phyloP scores from a whole-genome alignment of 306 rosid genomes.

The Ceratonia siliqua region DNA sequence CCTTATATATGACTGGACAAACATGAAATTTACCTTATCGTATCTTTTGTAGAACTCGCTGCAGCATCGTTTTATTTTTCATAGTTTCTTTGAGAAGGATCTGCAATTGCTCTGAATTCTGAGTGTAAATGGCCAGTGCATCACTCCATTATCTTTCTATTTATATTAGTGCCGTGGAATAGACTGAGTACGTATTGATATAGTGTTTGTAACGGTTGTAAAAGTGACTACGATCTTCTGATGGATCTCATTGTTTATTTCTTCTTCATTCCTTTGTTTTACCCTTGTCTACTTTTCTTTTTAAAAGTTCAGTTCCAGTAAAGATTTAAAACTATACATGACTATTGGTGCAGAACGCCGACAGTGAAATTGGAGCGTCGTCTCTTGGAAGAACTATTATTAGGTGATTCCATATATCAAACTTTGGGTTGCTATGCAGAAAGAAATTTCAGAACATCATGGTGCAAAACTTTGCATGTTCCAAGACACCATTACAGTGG shows the following conservation, averaged over 20 bases:
- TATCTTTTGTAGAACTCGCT: not conserved
- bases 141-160: not conserved
- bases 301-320: not conserved
- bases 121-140: not conserved
- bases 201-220: not conserved
- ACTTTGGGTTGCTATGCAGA: conserved; percentile 26
- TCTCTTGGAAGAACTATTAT: conserved; percentile 87
- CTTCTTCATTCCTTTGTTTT: not conserved
- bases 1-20: not conserved
- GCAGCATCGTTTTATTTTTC: not conserved
- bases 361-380: conserved; percentile 92
- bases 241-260: conserved; percentile 7
- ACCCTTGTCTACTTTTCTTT: not conserved
- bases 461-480: conserved; percentile 22
- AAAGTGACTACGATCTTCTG: conserved; percentile 1
- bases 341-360: conserved; percentile 71
- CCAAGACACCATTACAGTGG: conserved; percentile 12
- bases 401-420: conserved; percentile 55
- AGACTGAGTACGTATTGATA: not conserved
- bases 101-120: not conserved
- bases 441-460: conserved; percentile 19
- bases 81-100: conserved; percentile 1
- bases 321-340: conserved; percentile 6
- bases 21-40: not conserved
- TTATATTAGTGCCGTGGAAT: not conserved